Evolutionary conservation across 2,329 filamentous ascomycete species (phyloP).

Genomic region (Daldinia sp.): DNA sequence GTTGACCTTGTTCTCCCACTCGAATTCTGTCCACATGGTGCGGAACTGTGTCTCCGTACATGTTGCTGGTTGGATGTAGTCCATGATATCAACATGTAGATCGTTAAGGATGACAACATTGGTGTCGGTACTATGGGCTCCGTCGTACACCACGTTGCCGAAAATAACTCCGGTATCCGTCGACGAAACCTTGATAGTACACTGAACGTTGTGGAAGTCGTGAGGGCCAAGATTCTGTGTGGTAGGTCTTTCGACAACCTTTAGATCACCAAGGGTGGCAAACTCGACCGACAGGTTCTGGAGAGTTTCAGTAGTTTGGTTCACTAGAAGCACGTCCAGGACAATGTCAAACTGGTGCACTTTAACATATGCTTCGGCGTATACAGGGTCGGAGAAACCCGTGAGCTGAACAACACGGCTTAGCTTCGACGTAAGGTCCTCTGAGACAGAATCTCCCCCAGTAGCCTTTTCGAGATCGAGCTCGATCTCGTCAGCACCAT

Average conservation of each 20-base stretch:
- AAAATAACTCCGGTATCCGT: slow-evolving; percentile 99
- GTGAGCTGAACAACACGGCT: slow-evolving; percentile 96
- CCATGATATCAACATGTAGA: slow-evolving; percentile 99
- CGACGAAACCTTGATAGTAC: slow-evolving; percentile 97
- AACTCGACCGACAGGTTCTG: slow-evolving; percentile 98
- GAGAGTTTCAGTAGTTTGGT: slow-evolving; percentile 94
- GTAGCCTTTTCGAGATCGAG: slow-evolving; percentile 93
- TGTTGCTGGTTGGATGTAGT: slow-evolving; percentile 96
- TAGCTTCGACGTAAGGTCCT: slow-evolving; percentile 92
- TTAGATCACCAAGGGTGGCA: slow-evolving; percentile 95
- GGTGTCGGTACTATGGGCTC: slow-evolving; percentile 87
- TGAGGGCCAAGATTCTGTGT: slow-evolving; percentile 95
- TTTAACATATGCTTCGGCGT: slow-evolving; percentile 98
- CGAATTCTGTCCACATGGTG: slow-evolving; percentile 99
- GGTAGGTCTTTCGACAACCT: slow-evolving; percentile 95
- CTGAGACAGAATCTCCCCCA: slow-evolving; percentile 82
- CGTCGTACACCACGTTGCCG: slow-evolving; percentile 97
- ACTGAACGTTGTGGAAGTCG: slow-evolving; percentile 98
- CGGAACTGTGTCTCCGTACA: slow-evolving; percentile 99
- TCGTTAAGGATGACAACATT: slow-evolving; percentile 99
- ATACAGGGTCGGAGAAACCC: slow-evolving; percentile 97
- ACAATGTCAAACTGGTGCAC: slow-evolving; percentile 99
- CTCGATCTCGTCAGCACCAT: slow-evolving; percentile 86
- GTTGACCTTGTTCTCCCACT: slow-evolving; percentile 99
- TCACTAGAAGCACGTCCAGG: slow-evolving; percentile 93